Evolutionary conservation across 306 rosid genomes (phyloP), one percentile per base, ranked within the genome.

Genomic region (Medicago ruthenica): DNA sequence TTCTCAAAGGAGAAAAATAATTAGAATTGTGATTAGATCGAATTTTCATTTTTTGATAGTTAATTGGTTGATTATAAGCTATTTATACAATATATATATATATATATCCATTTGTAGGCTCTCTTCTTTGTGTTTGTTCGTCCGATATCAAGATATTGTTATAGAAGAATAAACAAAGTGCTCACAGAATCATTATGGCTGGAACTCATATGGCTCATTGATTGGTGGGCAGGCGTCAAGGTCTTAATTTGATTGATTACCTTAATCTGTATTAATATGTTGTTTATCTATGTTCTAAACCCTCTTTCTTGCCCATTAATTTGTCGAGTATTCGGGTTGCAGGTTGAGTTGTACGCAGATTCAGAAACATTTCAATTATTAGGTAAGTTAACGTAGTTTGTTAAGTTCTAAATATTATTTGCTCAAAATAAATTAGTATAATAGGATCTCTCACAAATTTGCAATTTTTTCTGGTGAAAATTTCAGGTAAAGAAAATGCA

Each of bases 191-290:
- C 85, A 70, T 76, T 94, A 62, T 91, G 98, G 98, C 75, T 94
- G 79, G 90, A 94, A 74, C 91, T 90, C 80, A 73, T 91, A 74
- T 94, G 94, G 87, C 95, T 94, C 27, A 58, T 91, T 73, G 96
- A 94, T 86, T 94, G 98, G 98, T 90, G 98, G 97, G 95, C 91
- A 12, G 88, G 86, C 16, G 63, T 86, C 81, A 88, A 90, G 98
- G 98, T 89, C 51, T 44, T 79, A 21, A 3, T 4, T 75, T 83
- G 22, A 50, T 50, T 57, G 9, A 50, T 73, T 73, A 58, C 40
- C 47, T 20, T 48, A 42, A 8, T 41, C 27, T 15, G 6, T 45
- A 24, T 59, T 12, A 24, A 59, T 36, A 66, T 31, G 13, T 42
- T 76, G 39, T 62, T 62, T 62, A 24, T 24, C 14, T 20, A 13